Evolutionary conservation across 805 yeast species (phyloP), one percentile per base, ranked within the genome.

Genomic region (Pichia nakasei): DNA sequence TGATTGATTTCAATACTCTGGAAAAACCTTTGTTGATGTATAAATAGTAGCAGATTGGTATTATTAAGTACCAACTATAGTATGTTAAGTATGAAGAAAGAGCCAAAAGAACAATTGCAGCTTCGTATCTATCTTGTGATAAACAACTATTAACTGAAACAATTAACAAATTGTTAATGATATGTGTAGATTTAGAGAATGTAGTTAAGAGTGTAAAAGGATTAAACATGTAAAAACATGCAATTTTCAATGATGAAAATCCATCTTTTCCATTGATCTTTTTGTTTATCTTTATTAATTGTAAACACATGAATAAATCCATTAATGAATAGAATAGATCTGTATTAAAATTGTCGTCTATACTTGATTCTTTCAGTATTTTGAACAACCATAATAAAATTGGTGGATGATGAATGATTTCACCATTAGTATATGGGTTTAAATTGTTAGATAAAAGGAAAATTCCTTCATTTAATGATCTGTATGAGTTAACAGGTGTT

Each of bases 401-500:
- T 4, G 96, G 96, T 3, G 95, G 79, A 53, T 87, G 95, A 61
- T 87, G 91, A 31, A 82, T 82, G 17, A 88, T 78, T 21, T 94
- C 94, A 9, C 97, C 96, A 48, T 77, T 77, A 17, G 50, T 48
- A 55, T 87, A 91, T 9, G 87, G 78, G 38, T 79, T 71, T 41
- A 83, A 67, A 19, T 69, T 70, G 52, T 79, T 73, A 3, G 68
- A 59, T 44, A 76, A 63, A 41, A 85, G 69, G 52, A 73, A 85
- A 11, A 84, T 64, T 12, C 89, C 89, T 57, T 84, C 94, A 52
- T 69, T 62, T 35, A 85, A 57, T 34, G 77, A 68, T 54, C 77
- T 71, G 62, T 72, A 83, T 32, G 93, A 82, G 44, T 83, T 73
- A 5, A 84, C 66, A 0, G 95, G 87, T 0, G 95, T 84, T 18